A percentile compares a stretch with the other conserved stretches of the same genome.
Evolutionary conservation across 371 early-diverging fungal genomes (phyloP).

Genomic region (Mucor plumbeus): DNA sequence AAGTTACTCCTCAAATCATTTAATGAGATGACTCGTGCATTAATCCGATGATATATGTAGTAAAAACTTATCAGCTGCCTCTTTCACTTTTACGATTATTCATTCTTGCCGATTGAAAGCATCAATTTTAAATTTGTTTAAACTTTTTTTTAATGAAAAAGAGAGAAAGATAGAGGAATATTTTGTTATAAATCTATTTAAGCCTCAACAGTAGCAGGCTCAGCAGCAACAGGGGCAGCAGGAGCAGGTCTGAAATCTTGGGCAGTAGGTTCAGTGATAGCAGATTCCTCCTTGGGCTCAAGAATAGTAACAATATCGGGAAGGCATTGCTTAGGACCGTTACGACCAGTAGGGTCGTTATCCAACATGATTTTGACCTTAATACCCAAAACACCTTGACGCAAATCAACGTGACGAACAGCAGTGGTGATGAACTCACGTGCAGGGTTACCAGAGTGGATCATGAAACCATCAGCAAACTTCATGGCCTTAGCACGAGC

Average conservation of each 20-base stretch:
- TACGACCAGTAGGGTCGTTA: conserved; percentile 95
- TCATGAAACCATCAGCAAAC: conserved; percentile 99
- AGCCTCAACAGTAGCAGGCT: conserved; percentile 21
- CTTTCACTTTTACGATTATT: not conserved
- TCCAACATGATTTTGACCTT: conserved; percentile 99
- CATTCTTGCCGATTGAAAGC: not conserved
- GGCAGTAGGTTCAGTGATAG: conserved; percentile 76
- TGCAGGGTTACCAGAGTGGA: conserved; percentile 99
- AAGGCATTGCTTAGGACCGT: conserved; percentile 96
- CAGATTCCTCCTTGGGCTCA: conserved; percentile 87
- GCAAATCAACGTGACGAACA: conserved; percentile 97
- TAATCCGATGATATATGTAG: not conserved
- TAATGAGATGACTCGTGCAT: conserved; percentile 12
- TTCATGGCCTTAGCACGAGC: conserved; percentile 99
- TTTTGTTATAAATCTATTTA: conserved; percentile 6
- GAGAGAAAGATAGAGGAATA: not conserved
- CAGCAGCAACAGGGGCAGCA: conserved; percentile 32
- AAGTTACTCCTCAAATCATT: conserved; percentile 1
- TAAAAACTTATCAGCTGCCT: not conserved
- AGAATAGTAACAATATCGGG: conserved; percentile 98
- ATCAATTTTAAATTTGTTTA: not conserved
- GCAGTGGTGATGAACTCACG: conserved; percentile 98
- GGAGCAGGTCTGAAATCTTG: conserved; percentile 72
- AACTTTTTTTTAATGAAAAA: conserved; percentile 1
- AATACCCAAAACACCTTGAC: conserved; percentile 99